Base-by-base conservation (phyloP, 768 basidiomycete species). In the Artomyces pyxidatus region DNA sequence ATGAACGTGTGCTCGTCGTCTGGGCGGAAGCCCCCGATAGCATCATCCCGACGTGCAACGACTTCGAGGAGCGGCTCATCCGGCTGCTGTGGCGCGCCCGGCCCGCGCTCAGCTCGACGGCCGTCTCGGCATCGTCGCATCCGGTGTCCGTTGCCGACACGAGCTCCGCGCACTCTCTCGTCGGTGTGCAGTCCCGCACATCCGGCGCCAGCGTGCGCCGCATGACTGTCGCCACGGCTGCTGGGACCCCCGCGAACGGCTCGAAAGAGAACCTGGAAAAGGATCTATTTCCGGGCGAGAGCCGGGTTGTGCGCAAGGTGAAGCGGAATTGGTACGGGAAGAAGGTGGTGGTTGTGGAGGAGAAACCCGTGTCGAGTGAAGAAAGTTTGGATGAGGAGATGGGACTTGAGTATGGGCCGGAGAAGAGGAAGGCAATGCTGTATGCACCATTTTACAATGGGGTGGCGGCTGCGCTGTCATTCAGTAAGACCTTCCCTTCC, bases 1-100 rank as follows among this genome's bases (percentile, higher is more conserved):
- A 90, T 62, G 90, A 92, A 62, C 78, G 85, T 32, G 85, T 87
- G 16, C 74, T 93, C 47, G 77, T 92, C 52, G 80, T 92, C 54
- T 93, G 89, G 89, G 81, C 84, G 17, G 85, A 90, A 61, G 75
- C 78, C 0, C 72, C 91, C 39, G 86, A 90, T 60, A 74, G 73
- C 55, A 85, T 93, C 63, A 79, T 93, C 49, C 65, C 72, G 42
- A 71, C 65, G 27, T 69, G 65, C 43, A 68, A 67, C 51, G 76
- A 78, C 54, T 74, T 80, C 47, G 80, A 81, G 54, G 73, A 77
- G 51, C 68, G 75, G 44, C 74, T 81, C 62, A 77, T 81, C 56
- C 70, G 70, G 45, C 75, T 74, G 44, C 64, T 81, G 8, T 81
- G 79, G 79, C 65, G 71, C 38, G 71, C 68, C 46, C 52, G 69